Percentiles rank a stretch among this genome's conserved stretches.
phyloP scores from a whole-genome alignment of 345 rosid genomes.

The Chamaenerion angustifolium region DNA sequence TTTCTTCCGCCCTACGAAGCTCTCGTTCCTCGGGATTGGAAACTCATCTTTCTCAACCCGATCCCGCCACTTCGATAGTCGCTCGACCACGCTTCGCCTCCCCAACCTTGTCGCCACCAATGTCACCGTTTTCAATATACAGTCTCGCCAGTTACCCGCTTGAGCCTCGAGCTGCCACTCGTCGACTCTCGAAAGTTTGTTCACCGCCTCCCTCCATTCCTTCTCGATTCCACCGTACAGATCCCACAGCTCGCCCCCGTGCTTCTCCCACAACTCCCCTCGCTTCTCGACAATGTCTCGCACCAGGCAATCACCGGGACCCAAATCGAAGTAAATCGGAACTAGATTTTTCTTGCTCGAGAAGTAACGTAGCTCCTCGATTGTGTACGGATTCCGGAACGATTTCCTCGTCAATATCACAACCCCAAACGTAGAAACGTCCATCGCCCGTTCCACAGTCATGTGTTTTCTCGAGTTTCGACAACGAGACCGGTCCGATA shows the following conservation, averaged over 20 bases:
- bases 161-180: conserved; percentile 92
- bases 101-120: conserved; percentile 68
- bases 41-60: conserved; percentile 76
- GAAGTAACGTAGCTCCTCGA: conserved; percentile 80
- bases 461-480: conserved; percentile 60
- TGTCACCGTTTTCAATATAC: conserved; percentile 60
- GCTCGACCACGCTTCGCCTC: conserved; percentile 77
- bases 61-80: conserved; percentile 74
- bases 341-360: conserved; percentile 77
- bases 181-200: conserved; percentile 50
- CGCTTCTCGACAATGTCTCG: conserved; percentile 89
- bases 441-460: conserved; percentile 68
- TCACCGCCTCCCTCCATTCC: conserved; percentile 90
- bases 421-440: conserved; percentile 72
- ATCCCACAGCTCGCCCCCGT: conserved; percentile 81
- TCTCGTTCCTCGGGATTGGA: conserved; percentile 70
- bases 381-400: conserved; percentile 58
- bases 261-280: conserved; percentile 90
- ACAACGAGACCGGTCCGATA: conserved; percentile 66
- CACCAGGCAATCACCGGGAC: conserved; percentile 76
- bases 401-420: conserved; percentile 69
- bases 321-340: conserved; percentile 73
- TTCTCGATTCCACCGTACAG: conserved; percentile 74
- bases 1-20: conserved; percentile 79
- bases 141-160: conserved; percentile 86